These are phyloP conservation scores for Fistulina hepatica DNA, from an alignment of 1,284 basidiomycete species.

Conservation along the genomic window DNA sequence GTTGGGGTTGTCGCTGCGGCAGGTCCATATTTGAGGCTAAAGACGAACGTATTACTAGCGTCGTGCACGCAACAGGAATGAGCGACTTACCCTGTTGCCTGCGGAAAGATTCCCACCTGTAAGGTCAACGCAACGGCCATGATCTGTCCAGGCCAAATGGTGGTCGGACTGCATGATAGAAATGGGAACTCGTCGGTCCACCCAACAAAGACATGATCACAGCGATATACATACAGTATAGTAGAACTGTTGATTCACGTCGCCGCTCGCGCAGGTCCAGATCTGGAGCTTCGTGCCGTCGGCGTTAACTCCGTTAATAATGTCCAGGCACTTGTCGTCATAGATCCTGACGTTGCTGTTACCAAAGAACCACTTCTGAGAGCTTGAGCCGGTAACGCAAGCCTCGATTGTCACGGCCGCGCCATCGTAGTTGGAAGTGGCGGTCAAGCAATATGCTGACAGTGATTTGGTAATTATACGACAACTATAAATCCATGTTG, in stretches of 20 bases:
- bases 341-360: slow-evolving; percentile 32
- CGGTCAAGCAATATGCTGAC: slow-evolving; percentile 37
- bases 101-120: slow-evolving; percentile 27
- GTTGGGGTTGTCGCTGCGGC: slow-evolving; percentile 27
- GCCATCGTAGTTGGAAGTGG: slow-evolving; percentile 34
- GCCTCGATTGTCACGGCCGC: slow-evolving; percentile 33
- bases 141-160: slow-evolving; percentile 33
- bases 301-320: slow-evolving; percentile 26
- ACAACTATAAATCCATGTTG: not conserved
- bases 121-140: slow-evolving; percentile 38
- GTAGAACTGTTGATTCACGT: slow-evolving; percentile 33
- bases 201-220: not conserved
- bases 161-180: slow-evolving; percentile 26
- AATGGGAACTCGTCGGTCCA: not conserved
- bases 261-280: slow-evolving; percentile 31
- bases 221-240: slow-evolving; percentile 24
- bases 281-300: slow-evolving; percentile 39
- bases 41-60: slow-evolving; percentile 6
- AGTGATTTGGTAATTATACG: not conserved
- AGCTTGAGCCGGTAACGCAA: slow-evolving; percentile 28
- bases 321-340: slow-evolving; percentile 37
- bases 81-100: slow-evolving; percentile 29
- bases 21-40: slow-evolving; percentile 36
- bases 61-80: not conserved
- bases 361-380: slow-evolving; percentile 36